phyloP scores from a whole-genome alignment of 2,329 filamentous ascomycete species.

The Neurospora sp. region DNA sequence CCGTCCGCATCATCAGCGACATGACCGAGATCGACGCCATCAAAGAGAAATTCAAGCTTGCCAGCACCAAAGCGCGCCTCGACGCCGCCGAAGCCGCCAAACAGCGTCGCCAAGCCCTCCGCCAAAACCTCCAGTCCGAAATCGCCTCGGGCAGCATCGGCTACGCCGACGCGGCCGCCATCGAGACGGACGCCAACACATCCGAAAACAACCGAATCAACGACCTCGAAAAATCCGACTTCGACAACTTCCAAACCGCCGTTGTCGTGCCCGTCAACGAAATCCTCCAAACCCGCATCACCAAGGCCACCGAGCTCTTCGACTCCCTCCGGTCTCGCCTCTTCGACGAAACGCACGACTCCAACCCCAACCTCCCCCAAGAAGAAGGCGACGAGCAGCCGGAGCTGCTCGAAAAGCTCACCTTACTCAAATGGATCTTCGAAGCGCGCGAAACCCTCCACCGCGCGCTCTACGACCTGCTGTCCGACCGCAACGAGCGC shows the following conservation, averaged over 20 bases:
- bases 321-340: slow-evolving; percentile 62
- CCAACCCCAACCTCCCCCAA: slow-evolving; percentile 72
- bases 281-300: slow-evolving; percentile 65
- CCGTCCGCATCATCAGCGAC: slow-evolving; percentile 64
- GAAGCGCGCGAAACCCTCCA: slow-evolving; percentile 56
- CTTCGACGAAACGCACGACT: slow-evolving; percentile 57
- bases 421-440: slow-evolving; percentile 92
- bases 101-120: slow-evolving; percentile 51
- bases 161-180: slow-evolving; percentile 72
- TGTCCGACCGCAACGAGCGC: slow-evolving; percentile 74
- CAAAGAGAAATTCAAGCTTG: slow-evolving; percentile 50
- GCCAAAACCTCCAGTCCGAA: slow-evolving; percentile 66
- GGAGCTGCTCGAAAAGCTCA: slow-evolving; percentile 87
- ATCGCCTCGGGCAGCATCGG: slow-evolving; percentile 69
- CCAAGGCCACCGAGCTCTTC: slow-evolving; percentile 66
- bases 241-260: slow-evolving; percentile 72
- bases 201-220: slow-evolving; percentile 63
- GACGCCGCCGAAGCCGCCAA: slow-evolving; percentile 40
- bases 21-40: slow-evolving; percentile 60
- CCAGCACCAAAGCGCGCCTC: slow-evolving; percentile 47
- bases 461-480: slow-evolving; percentile 47
- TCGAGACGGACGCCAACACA: slow-evolving; percentile 63
- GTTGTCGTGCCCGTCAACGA: slow-evolving; percentile 80
- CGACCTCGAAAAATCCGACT: slow-evolving; percentile 66
- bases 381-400: slow-evolving; percentile 94